Conservation (phyloP, 805 yeast genomes). For the Cyberlindnera veronae region DNA sequence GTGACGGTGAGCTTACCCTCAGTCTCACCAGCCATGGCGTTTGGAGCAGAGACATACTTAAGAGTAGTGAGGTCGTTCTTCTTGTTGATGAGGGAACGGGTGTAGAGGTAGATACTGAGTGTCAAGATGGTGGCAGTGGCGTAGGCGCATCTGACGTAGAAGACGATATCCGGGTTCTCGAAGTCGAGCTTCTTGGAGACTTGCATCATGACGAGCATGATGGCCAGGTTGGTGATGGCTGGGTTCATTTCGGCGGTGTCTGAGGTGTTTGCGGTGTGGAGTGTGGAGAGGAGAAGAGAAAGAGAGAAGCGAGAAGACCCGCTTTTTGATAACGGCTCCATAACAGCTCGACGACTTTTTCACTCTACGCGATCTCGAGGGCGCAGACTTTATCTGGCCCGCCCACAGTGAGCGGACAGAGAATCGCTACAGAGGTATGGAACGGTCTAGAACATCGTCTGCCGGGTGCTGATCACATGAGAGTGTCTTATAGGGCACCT, state of each 20-base stretch:
- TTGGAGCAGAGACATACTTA: slow-evolving; percentile 85
- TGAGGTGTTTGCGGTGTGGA: too few species aligned
- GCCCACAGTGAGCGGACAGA: too few species aligned
- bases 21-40: slow-evolving; percentile 71
- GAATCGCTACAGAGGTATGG: too few species aligned
- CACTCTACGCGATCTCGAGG: too few species aligned
- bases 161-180: slow-evolving; percentile 72
- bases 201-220: slow-evolving; percentile 97
- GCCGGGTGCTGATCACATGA: too few species aligned
- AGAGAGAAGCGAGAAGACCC: too few species aligned
- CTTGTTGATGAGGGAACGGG: slow-evolving; percentile 55
- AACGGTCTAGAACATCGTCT: too few species aligned
- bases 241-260: slow-evolving; percentile 76
- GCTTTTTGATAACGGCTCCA: too few species aligned
- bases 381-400: too few species aligned
- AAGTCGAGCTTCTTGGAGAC: slow-evolving; percentile 84
- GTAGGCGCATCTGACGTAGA: slow-evolving; percentile 75
- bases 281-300: too few species aligned
- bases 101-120: slow-evolving; percentile 60
- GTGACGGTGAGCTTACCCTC: slow-evolving; percentile 78
- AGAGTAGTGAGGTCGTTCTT: slow-evolving; percentile 90
- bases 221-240: slow-evolving; percentile 75
- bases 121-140: slow-evolving; percentile 62
- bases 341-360: too few species aligned
- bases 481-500: too few species aligned